Base-by-base conservation (phyloP, 192 early-diverging fungal species). In the Anaeromyces robustus region DNA sequence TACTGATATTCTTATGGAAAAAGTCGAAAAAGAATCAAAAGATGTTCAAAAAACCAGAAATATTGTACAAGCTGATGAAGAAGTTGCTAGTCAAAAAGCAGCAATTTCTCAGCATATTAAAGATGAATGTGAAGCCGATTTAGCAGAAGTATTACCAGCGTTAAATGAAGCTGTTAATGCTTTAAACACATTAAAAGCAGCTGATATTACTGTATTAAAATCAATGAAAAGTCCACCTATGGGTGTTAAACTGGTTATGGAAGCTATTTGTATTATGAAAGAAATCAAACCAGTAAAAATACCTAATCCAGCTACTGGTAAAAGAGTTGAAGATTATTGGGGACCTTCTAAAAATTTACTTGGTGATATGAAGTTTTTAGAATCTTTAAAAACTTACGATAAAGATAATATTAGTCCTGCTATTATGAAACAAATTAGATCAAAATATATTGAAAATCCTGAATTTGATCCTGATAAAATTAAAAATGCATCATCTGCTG, bases 391-490 rank as follows among this genome's bases (percentile, higher is more conserved):
- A 78, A 77, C 87, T 12, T 90, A 87, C 79, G 89, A 90, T 82
- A 90, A 90, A 79, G 89, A 90, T 78, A 90, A 90, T 81, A 90
- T 90, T 30, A 80, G 81, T 52, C 79, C 81, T 68, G 81, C 79
- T 78, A 90, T 90, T 78, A 90, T 90, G 89, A 90, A 90, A 80
- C 80, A 84, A 28, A 90, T 90, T 78, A 84, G 89, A 16, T 81
- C 85, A 17, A 90, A 90, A 78, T 90, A 90, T 80, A 89, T 88
- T 77, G 88, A 89, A 52, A 88, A 90, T 68, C 89, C 89, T 2
- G 89, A 90, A 81, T 90, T 90, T 80, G 87, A 89, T 81, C 89
- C 89, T 17, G 89, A 90, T n/a, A 88, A 90, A 80, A 87, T 90
- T 37, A 86, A 88, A 79, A 90, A 83, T 68, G 89, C 89, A 0